Evolutionary conservation across 2,329 filamentous ascomycete species (phyloP).

Genomic region (Coniochaeta pulveracea): DNA sequence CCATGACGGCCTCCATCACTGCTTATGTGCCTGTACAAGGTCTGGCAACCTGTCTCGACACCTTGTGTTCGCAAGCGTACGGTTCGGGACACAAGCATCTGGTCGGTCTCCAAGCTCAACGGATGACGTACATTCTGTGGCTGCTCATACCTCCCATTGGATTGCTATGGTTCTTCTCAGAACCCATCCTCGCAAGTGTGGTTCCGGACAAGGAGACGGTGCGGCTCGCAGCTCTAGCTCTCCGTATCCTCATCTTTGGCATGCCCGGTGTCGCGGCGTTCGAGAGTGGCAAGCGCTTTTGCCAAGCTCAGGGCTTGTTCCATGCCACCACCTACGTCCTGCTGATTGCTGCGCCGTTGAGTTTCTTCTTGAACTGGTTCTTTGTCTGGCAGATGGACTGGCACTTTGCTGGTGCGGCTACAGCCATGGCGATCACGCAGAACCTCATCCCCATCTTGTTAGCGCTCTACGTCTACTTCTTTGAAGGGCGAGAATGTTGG

Average conservation of each 20-base stretch:
- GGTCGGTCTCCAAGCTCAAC: slow-evolving; percentile 60
- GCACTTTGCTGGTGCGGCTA: slow-evolving; percentile 68
- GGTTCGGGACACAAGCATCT: slow-evolving; percentile 58
- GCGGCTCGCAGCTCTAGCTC: slow-evolving; percentile 54
- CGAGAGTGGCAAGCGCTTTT: slow-evolving; percentile 63
- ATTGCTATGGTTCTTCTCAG: slow-evolving; percentile 51
- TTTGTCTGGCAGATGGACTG: slow-evolving; percentile 59
- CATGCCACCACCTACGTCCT: slow-evolving; percentile 42
- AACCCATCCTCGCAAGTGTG: slow-evolving; percentile 37
- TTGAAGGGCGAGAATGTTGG: slow-evolving; percentile 69
- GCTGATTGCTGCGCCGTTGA: slow-evolving; percentile 46
- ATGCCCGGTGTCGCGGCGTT: slow-evolving; percentile 65
- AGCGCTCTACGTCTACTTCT: slow-evolving; percentile 60
- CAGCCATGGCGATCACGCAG: slow-evolving; percentile 66
- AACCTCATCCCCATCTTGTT: slow-evolving; percentile 63
- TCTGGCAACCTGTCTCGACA: slow-evolving; percentile 61
- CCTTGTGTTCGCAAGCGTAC: slow-evolving; percentile 63
- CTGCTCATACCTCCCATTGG: slow-evolving; percentile 55
- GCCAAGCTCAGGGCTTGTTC: slow-evolving; percentile 69
- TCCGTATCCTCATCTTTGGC: slow-evolving; percentile 55
- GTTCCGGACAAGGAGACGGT: slow-evolving; percentile 44
- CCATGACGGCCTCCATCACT: slow-evolving; percentile 52
- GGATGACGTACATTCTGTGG: slow-evolving; percentile 63
- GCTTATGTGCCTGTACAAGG: slow-evolving; percentile 52
- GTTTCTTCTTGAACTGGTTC: slow-evolving; percentile 63